A percentile compares a stretch with the other conserved stretches of the same genome.
phyloP scores from a whole-genome alignment of 1,284 basidiomycete genomes.

The Ceratobasidium sp. region DNA sequence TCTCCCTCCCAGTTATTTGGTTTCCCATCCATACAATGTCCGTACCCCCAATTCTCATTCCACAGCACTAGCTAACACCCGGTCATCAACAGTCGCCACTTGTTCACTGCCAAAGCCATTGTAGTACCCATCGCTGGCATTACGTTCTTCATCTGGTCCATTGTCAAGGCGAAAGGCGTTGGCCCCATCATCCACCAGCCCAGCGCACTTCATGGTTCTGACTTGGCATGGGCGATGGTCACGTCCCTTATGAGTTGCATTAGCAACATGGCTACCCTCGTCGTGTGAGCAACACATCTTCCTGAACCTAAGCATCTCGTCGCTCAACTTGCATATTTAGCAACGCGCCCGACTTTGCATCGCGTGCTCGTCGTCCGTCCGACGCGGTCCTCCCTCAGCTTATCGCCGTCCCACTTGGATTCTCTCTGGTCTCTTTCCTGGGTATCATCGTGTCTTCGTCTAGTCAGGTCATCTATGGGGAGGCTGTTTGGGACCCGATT shows the following conservation, averaged over 20 bases:
- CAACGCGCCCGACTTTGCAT: conserved; percentile 84
- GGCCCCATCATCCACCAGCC: conserved; percentile 83
- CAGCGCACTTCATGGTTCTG: conserved; percentile 74
- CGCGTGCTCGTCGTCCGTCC: conserved; percentile 74
- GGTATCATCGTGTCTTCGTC: conserved; percentile 88
- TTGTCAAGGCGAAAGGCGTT: conserved; percentile 82
- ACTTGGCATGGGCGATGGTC: conserved; percentile 84
- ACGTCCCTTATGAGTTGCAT: conserved; percentile 82
- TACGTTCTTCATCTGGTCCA: conserved; percentile 79
- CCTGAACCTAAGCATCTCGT: conserved; percentile 43
- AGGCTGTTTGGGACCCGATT: conserved; percentile 84
- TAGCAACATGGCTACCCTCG: conserved; percentile 81
- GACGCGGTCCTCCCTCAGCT: conserved; percentile 80
- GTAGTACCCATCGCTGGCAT: conserved; percentile 80
- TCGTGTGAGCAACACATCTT: conserved; percentile 64
- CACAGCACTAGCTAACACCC: conserved; percentile 3
- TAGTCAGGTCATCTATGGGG: conserved; percentile 80
- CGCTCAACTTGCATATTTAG: conserved; percentile 55
- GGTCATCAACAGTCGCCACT: conserved; percentile 69
- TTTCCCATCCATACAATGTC: conserved; percentile 85
- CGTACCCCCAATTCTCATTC: conserved; percentile 51
- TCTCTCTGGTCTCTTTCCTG: conserved; percentile 83
- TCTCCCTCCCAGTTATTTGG: conserved; percentile 83
- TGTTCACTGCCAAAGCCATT: conserved; percentile 85
- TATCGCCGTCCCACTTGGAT: conserved; percentile 79